Base-by-base conservation (phyloP, 129 eudicot genomes). In the Solidago caesia region DNA sequence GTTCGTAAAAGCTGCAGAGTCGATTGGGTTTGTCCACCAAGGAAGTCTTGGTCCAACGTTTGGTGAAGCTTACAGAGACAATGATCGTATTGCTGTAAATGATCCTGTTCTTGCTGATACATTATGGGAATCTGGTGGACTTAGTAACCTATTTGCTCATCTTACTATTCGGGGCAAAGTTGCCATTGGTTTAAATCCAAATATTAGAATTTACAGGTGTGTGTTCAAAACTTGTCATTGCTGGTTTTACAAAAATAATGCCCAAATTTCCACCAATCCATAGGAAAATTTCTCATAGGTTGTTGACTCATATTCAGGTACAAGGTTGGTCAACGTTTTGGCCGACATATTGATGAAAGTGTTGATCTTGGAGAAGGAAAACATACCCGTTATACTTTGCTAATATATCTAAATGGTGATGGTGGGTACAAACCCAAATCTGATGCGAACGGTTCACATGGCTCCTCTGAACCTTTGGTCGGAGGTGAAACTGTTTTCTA, bases 401-500 rank as follows among this genome's bases (percentile, higher is more conserved):
- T 95, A 25, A 84, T 95, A 82, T 95, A 95, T 79, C 90, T 95
- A 2, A 89, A 90, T 79, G 99, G 99, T 8, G 71, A 76, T 73
- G 76, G 73, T 75, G 84, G 59, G 14, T 47, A 77, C 21, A 87
- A 85, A 81, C 15, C 13, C 25, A 89, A 81, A 73, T 74, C 79
- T 42, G 92, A 82, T 63, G 41, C 15, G 7, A 75, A 77, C 15
- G 44, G 67, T 70, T 41, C 78, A 55, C 72, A 49, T 44, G 86
- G 74, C 61, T 82, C 82, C 49, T 44, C 57, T 44, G 96, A 95
- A 72, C 84, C 79, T 57, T 79, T 91, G 29, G 95, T 89, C 68
- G 99, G 99, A 52, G 99, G 99, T 26, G 96, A 95, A 83, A 95
- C 99, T 7, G 99, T 95, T 53, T 95, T 95, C 67, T 95, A 95